Evolutionary conservation across 1,284 basidiomycete genomes (phyloP).

Genomic region (Pterulicium gracile): DNA sequence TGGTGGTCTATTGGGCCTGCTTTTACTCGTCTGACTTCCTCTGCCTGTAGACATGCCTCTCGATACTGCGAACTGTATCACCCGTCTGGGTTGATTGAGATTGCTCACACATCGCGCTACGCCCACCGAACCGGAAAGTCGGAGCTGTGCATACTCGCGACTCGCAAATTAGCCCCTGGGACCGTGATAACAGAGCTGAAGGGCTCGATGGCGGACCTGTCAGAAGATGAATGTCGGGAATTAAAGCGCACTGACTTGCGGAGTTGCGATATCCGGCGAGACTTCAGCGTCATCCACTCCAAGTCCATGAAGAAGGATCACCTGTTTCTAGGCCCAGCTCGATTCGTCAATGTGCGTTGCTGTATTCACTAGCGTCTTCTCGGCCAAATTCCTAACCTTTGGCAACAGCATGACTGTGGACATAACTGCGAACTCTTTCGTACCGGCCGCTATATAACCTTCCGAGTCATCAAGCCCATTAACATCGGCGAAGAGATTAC

Average conservation of each 20-base stretch:
- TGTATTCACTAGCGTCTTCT: conserved; percentile 14
- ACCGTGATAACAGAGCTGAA: conserved; percentile 73
- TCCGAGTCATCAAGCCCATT: conserved; percentile 76
- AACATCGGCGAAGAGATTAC: conserved; percentile 79
- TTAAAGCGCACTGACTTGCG: conserved; percentile 61
- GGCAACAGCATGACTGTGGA: conserved; percentile 85
- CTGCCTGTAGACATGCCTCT: conserved; percentile 58
- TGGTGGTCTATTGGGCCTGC: too few relatives aligned
- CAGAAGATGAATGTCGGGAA: conserved; percentile 72
- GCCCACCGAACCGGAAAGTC: conserved; percentile 79
- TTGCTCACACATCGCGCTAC: conserved; percentile 79
- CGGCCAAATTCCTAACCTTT: conserved; percentile 15
- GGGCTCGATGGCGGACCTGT: conserved; percentile 79
- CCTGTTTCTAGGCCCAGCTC: conserved; percentile 84
- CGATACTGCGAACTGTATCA: conserved; percentile 80
- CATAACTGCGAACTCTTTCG: conserved; percentile 85
- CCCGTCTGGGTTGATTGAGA: conserved; percentile 74
- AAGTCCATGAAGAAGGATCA: conserved; percentile 87
- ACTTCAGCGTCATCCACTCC: conserved; percentile 88
- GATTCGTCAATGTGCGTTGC: conserved; percentile 82
- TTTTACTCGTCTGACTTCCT: too few relatives aligned
- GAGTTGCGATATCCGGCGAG: conserved; percentile 59
- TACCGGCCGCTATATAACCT: conserved; percentile 81
- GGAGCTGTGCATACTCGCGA: conserved; percentile 84
- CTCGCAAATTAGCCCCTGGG: conserved; percentile 58